These are phyloP conservation scores for Tetraselmis chui DNA, from an alignment of 139 green algal genomes.

Conservation along the genomic window DNA sequence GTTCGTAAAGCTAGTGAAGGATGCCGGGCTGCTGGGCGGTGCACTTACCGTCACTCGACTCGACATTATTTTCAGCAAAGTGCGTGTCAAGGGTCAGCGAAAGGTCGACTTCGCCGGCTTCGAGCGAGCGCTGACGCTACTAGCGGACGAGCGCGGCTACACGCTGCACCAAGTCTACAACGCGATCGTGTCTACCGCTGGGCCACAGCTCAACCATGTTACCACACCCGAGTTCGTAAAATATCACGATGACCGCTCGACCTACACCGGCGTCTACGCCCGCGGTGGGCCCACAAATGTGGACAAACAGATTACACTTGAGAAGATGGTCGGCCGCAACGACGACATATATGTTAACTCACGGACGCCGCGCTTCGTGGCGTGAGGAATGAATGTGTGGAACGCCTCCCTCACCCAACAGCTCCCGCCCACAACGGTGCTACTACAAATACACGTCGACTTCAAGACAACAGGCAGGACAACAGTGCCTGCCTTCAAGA, in stretches of 20 bases:
- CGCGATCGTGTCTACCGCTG: constrained; percentile 20
- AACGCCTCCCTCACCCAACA: too few species aligned
- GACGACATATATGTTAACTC: background rate
- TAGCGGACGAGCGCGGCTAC: constrained; percentile 38
- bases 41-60: constrained; percentile 34
- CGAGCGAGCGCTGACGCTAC: constrained; percentile 29
- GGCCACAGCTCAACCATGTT: constrained; percentile 22
- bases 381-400: too few species aligned
- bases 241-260: constrained; percentile 52
- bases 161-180: constrained; percentile 9
- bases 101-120: constrained; percentile 51
- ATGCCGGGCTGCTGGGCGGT: constrained; percentile 43
- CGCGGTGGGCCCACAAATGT: background rate
- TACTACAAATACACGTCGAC: too few species aligned
- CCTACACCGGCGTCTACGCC: constrained; percentile 25
- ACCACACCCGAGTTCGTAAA: constrained; percentile 34
- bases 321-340: background rate
- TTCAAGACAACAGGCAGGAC: too few species aligned
- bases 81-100: constrained; percentile 35
- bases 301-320: background rate
- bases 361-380: background rate
- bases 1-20: constrained; percentile 48
- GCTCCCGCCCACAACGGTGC: too few species aligned
- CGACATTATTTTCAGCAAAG: constrained; percentile 58
- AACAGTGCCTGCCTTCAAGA: too few species aligned